phyloP scores from a whole-genome alignment of 1,139 yeast species.

The Debaryomyces nepalensis region DNA sequence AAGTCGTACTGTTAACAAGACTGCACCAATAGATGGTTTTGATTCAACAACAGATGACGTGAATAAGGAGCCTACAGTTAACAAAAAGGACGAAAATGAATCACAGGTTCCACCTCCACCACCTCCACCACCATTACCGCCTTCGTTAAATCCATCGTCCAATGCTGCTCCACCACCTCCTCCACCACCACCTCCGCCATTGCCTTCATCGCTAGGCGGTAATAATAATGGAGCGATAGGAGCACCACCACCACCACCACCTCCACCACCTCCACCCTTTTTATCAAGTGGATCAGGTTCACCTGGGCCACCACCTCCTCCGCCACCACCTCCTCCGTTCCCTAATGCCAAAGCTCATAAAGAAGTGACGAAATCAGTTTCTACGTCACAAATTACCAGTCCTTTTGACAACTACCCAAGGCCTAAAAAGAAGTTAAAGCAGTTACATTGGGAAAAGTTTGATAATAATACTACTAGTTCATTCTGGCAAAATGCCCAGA shows the following conservation, averaged over 20 bases:
- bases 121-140: constrained; percentile 10
- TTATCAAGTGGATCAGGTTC: constrained; percentile 15
- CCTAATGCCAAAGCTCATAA: constrained; percentile 18
- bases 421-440: constrained; percentile 79
- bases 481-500: constrained; percentile 58
- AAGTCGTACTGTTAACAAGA: constrained; percentile 51
- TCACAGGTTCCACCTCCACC: constrained; percentile 9
- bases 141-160: constrained; percentile 1
- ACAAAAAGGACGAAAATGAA: constrained; percentile 7
- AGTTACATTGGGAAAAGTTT: constrained; percentile 82
- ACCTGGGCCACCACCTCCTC: constrained; percentile 28
- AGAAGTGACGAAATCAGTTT: constrained; percentile 19
- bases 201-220: constrained; percentile 37
- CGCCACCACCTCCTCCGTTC: constrained; percentile 27
- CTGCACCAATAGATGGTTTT: constrained; percentile 34
- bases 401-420: constrained; percentile 68
- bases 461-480: constrained; percentile 62
- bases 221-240: constrained; percentile 24
- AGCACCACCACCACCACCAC: constrained; percentile 30
- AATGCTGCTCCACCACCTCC: constrained; percentile 18
- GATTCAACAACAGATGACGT: constrained; percentile 15
- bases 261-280: constrained; percentile 30
- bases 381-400: constrained; percentile 25
- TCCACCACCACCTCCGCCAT: constrained; percentile 39
- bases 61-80: constrained; percentile 14